phyloP scores from a whole-genome alignment of 2,329 filamentous ascomycete species.

The Ascochyta pisi region DNA sequence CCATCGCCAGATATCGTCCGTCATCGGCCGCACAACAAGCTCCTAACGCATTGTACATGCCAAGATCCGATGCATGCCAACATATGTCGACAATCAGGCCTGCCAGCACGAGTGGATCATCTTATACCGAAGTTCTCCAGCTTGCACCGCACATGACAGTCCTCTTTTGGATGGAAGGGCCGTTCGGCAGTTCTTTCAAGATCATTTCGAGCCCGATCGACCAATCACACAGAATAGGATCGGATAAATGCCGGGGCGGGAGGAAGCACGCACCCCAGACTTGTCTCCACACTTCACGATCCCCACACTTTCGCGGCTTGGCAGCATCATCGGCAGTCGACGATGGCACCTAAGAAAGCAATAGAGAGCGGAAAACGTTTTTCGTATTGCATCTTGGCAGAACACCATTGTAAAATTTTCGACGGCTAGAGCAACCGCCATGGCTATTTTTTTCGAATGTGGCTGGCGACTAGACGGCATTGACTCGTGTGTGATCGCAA shows the following conservation, averaged over 20 bases:
- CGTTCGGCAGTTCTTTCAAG: slow-evolving; percentile 7
- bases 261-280: slow-evolving; percentile 15
- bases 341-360: not conserved
- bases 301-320: slow-evolving; percentile 16
- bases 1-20: not conserved
- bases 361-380: not conserved
- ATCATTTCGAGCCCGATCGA: not conserved
- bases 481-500: not conserved
- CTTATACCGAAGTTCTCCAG: not conserved
- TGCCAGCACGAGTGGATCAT: not conserved
- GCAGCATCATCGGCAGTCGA: slow-evolving; percentile 13
- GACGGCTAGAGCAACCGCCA: not conserved
- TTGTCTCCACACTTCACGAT: slow-evolving; percentile 7
- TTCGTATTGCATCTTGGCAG: slow-evolving; percentile 2
- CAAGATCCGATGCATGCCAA: slow-evolving; percentile 7
- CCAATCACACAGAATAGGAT: slow-evolving; percentile 3
- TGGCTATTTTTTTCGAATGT: slow-evolving; percentile 7
- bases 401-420: not conserved
- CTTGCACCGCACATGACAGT: slow-evolving; percentile 8
- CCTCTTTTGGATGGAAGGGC: not conserved
- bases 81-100: slow-evolving; percentile 4
- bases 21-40: slow-evolving; percentile 7
- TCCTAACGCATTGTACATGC: slow-evolving; percentile 1
- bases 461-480: slow-evolving; percentile 4
- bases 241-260: slow-evolving; percentile 7